Evolutionary conservation across 2,329 filamentous ascomycete genomes (phyloP), one percentile per base, ranked within the genome.

Genomic region (Septoria petroselini): DNA sequence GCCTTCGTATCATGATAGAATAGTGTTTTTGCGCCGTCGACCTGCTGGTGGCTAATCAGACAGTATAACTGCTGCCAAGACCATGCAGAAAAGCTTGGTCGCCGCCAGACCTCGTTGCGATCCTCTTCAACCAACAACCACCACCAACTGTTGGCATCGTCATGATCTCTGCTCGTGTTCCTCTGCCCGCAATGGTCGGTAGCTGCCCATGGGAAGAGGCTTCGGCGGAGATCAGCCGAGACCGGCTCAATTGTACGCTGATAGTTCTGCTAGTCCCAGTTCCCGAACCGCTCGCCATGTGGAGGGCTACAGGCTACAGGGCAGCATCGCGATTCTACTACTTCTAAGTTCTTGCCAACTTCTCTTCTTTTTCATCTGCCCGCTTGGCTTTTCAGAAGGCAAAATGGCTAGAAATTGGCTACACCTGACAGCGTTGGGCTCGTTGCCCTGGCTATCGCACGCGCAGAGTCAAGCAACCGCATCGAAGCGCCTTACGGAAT

Each of bases 401-500:
- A 33, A 19, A 9, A 42, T 42, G 40, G 15, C 15, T 15, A 27
- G 27, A 7, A 15, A 3, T 21, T 21, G 27, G 14, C 25, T 9
- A 11, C 15, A 18, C 2, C 19, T 12, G 3, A 15, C 6, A 27
- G 27, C 27, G 9, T 9, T 27, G 5, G 9, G n/a, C n/a, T n/a
- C n/a, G n/a, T n/a, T 27, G 5, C 30, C 30, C 5, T 33, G 30
- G 30, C 30, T 33, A 12, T 4, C 41, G 18, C 12, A 14, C n/a
- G 41, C 30, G 31, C 41, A 34, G 14, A 18, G 15, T 35, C 41
- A 44, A 31, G 17, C 19, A 18, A 34, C n/a, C 19, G 7, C 27
- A 15, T 29, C 25, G 7, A 29, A 41, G 15, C 37, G 47, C 18
- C 38, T 48, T 8, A 37, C 53, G n/a, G 31, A 37, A 17, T 70